phyloP scores from a whole-genome alignment of 495 filamentous ascomycete genomes.

The Neurospora hispaniola region DNA sequence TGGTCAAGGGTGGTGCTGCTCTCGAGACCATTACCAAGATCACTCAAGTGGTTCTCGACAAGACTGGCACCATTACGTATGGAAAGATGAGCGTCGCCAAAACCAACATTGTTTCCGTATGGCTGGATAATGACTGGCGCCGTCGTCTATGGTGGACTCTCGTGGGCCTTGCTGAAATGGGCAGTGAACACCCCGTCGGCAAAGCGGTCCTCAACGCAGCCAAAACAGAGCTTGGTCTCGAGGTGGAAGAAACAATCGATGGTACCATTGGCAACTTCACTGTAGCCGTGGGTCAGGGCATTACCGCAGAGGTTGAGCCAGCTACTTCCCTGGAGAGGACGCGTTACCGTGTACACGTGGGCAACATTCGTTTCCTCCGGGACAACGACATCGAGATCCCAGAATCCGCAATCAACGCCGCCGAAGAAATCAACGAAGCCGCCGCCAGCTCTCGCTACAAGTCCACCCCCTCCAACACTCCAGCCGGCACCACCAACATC shows the following conservation, averaged over 20 bases:
- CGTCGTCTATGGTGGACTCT: conserved; percentile 85
- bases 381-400: conserved; percentile 60
- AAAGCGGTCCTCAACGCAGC: conserved; percentile 69
- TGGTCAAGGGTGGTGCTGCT: conserved; percentile 91
- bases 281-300: conserved; percentile 73
- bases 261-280: conserved; percentile 79
- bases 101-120: conserved; percentile 51
- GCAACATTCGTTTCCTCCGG: conserved; percentile 66
- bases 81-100: conserved; percentile 89
- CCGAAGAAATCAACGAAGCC: conserved; percentile 44
- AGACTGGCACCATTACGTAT: conserved; percentile 91
- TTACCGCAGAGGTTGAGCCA: conserved; percentile 74
- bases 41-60: conserved; percentile 94
- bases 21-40: conserved; percentile 88
- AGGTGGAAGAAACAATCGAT: conserved; percentile 62
- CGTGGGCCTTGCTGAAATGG: conserved; percentile 85
- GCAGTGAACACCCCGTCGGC: conserved; percentile 90
- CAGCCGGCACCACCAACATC: conserved; percentile 72
- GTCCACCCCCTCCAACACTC: conserved; percentile 19
- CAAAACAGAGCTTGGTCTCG: conserved; percentile 60
- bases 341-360: conserved; percentile 70
- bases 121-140: conserved; percentile 58
- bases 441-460: conserved; percentile 22
- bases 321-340: conserved; percentile 49
- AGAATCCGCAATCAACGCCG: conserved; percentile 42